phyloP scores from a whole-genome alignment of 2,329 filamentous ascomycete species.

The Colletotrichum tamarilloi region DNA sequence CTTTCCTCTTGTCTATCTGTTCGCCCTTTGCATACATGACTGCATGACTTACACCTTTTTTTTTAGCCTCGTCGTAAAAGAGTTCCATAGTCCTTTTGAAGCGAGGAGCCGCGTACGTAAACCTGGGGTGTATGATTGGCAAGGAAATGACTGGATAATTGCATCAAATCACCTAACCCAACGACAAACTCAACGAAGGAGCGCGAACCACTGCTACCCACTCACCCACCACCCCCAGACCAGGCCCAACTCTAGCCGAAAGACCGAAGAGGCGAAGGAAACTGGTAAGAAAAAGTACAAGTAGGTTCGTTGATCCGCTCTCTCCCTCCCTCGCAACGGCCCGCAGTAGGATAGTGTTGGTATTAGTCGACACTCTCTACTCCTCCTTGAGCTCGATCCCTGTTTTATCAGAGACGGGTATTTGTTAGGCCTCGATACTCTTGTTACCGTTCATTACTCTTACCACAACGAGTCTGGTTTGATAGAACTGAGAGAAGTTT shows the following conservation, averaged over 20 bases:
- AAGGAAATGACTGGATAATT: conserved; percentile 21
- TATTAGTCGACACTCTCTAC: not conserved
- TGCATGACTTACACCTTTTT: not conserved
- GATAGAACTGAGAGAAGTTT: not conserved
- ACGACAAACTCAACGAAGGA: not conserved
- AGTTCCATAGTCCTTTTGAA: not conserved
- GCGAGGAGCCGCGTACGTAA: not conserved
- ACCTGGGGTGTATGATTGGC: conserved; percentile 2
- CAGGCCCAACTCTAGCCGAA: not conserved
- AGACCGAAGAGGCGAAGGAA: not conserved
- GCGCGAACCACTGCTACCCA: not conserved
- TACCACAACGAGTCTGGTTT: not conserved
- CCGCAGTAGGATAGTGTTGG: not conserved
- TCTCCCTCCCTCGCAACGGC: not conserved
- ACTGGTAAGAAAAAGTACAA: conserved; percentile 12
- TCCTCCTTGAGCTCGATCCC: not conserved
- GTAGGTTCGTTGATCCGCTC: conserved; percentile 10
- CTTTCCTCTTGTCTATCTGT: not conserved
- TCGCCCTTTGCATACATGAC: not conserved
- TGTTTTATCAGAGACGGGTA: not conserved
- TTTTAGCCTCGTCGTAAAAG: not conserved
- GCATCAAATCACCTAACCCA: conserved; percentile 29
- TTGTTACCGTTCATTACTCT: not conserved
- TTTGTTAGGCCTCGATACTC: too few relatives aligned
- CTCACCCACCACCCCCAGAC: not conserved